Evolutionary conservation across 2,329 filamentous ascomycete genomes (phyloP).

Genomic region (Aspergillus neoniger): DNA sequence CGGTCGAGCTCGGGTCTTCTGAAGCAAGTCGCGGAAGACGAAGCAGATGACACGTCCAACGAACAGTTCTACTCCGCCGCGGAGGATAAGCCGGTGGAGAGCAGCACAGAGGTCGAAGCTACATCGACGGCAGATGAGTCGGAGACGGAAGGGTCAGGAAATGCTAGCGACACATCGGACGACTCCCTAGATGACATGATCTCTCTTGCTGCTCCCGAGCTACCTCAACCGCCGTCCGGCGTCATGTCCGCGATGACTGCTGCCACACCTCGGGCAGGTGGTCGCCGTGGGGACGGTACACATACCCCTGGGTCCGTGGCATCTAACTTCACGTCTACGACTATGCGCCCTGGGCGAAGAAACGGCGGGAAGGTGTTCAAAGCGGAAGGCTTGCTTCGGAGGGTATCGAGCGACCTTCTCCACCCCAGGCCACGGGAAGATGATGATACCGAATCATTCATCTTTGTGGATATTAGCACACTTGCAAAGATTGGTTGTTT

Average conservation of each 20-base stretch:
- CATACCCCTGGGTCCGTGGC: conserved; percentile 85
- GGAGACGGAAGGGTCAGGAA: conserved; percentile 56
- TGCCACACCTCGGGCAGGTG: conserved; percentile 76
- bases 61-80: conserved; percentile 92
- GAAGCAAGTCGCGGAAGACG: conserved; percentile 60
- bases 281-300: conserved; percentile 70
- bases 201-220: conserved; percentile 75
- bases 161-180: conserved; percentile 79
- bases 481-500: conserved; percentile 92
- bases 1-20: conserved; percentile 55
- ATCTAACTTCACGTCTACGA: conserved; percentile 83
- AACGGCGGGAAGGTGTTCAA: conserved; percentile 77
- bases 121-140: conserved; percentile 62
- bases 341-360: conserved; percentile 70
- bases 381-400: conserved; percentile 71
- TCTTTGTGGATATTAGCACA: conserved; percentile 87
- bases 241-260: conserved; percentile 77
- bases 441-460: conserved; percentile 81
- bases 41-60: conserved; percentile 79
- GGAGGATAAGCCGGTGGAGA: conserved; percentile 65
- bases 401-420: conserved; percentile 74
- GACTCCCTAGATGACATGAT: conserved; percentile 94
- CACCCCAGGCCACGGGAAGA: conserved; percentile 82
- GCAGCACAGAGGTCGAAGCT: conserved; percentile 52
- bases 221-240: conserved; percentile 76